Evolutionary conservation across 2,329 filamentous ascomycete genomes (phyloP).

Genomic region (Claviceps purpurea): DNA sequence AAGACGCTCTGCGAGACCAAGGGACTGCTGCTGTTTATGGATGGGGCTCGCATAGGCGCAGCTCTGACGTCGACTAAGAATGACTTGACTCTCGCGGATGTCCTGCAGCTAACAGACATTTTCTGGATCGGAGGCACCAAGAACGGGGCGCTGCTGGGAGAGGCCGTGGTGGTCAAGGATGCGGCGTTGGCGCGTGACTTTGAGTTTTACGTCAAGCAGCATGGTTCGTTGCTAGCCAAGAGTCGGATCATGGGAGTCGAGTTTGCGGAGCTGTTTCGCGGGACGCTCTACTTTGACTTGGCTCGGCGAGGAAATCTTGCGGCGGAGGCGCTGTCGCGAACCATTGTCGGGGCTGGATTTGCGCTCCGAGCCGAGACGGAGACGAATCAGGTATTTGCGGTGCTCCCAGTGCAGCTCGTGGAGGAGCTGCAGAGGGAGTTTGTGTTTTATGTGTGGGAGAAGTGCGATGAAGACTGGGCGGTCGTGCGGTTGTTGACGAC

Average conservation of each 20-base stretch:
- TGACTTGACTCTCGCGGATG: slow-evolving; percentile 29
- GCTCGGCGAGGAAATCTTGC: slow-evolving; percentile 30
- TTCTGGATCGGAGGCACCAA: slow-evolving; percentile 44
- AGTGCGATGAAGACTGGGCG: slow-evolving; percentile 22
- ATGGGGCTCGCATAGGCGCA: slow-evolving; percentile 32
- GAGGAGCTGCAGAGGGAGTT: slow-evolving; percentile 27
- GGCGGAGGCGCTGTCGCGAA: slow-evolving; percentile 28
- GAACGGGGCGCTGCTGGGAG: slow-evolving; percentile 35
- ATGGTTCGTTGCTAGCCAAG: slow-evolving; percentile 36
- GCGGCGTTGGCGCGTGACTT: slow-evolving; percentile 28
- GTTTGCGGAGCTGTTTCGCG: slow-evolving; percentile 34
- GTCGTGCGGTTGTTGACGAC: slow-evolving; percentile 34
- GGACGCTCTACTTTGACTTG: slow-evolving; percentile 31
- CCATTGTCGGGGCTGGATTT: slow-evolving; percentile 29
- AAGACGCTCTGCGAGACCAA: slow-evolving; percentile 28
- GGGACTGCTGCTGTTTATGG: slow-evolving; percentile 30
- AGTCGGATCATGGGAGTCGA: slow-evolving; percentile 34
- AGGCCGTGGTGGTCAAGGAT: slow-evolving; percentile 35
- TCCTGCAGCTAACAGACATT: slow-evolving; percentile 34
- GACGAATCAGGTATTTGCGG: slow-evolving; percentile 38
- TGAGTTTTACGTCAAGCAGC: slow-evolving; percentile 37
- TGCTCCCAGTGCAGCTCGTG: slow-evolving; percentile 25
- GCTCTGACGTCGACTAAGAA: slow-evolving; percentile 29
- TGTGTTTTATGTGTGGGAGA: slow-evolving; percentile 35
- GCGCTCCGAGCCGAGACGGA: slow-evolving; percentile 29